A percentile compares a stretch with the other conserved stretches of the same genome.
These are phyloP conservation scores for Xylariaceae sp. DNA, from an alignment of 2,329 filamentous ascomycete species.

Conservation along the genomic window DNA sequence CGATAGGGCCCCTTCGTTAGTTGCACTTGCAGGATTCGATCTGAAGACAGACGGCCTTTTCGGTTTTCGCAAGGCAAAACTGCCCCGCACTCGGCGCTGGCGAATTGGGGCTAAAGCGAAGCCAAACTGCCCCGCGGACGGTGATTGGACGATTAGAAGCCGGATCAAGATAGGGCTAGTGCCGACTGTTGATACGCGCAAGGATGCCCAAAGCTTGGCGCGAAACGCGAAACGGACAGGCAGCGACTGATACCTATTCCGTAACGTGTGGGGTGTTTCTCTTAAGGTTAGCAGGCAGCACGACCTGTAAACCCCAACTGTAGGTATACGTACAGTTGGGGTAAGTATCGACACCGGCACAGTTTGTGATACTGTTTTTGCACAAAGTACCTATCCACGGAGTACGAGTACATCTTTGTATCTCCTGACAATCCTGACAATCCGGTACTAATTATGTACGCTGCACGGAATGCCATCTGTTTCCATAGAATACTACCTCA, in stretches of 20 bases:
- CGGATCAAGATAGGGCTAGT: slow-evolving; percentile 1
- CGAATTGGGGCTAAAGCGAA: slow-evolving; percentile 6
- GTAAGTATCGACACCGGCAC: no score
- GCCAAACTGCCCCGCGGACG: slow-evolving; percentile 12
- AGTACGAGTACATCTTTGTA: no score
- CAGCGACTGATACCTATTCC: no score
- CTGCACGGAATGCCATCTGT: not conserved
- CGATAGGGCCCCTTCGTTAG: no score
- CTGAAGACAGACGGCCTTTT: not conserved
- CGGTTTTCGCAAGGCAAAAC: not conserved
- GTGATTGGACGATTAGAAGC: slow-evolving; percentile 8
- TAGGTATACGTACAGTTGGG: no score
- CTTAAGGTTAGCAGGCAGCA: no score
- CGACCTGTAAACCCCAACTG: no score
- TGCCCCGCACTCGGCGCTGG: slow-evolving; percentile 15
- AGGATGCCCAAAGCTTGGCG: slow-evolving; percentile 4
- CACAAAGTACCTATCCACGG: no score
- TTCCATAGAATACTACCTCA: not conserved
- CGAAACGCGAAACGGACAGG: not conserved
- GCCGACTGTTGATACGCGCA: slow-evolving; percentile 1
- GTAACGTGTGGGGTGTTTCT: no score
- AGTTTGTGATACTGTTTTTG: no score
- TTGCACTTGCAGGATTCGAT: not conserved
- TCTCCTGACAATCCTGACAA: no score
- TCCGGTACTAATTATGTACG: no score